Percentiles rank a stretch among this genome's conserved stretches.
phyloP scores from a whole-genome alignment of 2,329 filamentous ascomycete species.

The Diatrype stigma region DNA sequence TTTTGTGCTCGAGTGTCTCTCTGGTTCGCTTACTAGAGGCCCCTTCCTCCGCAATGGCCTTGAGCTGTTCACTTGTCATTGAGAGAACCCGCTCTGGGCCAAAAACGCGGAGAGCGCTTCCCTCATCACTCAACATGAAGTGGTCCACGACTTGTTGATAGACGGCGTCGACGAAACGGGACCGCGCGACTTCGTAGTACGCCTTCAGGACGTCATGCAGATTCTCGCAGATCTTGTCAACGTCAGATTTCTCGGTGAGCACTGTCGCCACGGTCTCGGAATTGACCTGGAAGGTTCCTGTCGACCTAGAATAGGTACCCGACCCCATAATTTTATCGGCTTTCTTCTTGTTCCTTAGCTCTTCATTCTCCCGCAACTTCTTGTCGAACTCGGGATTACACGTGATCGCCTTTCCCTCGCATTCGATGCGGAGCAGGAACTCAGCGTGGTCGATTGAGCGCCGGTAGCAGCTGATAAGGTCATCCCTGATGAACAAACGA shows the following conservation, averaged over 20 bases:
- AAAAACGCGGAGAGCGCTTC: conserved; percentile 41
- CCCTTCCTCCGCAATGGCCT: conserved; percentile 46
- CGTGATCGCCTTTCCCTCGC: conserved; percentile 41
- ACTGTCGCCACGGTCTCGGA: too few species aligned
- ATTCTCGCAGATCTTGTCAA: conserved; percentile 33
- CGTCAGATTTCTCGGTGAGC: too few species aligned
- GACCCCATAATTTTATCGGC: neutral
- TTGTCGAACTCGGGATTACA: conserved; percentile 48
- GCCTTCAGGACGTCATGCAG: conserved; percentile 45
- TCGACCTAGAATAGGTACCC: neutral
- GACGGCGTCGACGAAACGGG: conserved; percentile 49
- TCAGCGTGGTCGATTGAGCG: conserved; percentile 43
- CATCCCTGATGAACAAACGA: conserved; percentile 33
- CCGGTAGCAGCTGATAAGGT: conserved; percentile 41
- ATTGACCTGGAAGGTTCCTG: too few species aligned
- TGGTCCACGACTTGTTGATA: conserved; percentile 44
- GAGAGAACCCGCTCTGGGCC: conserved; percentile 38
- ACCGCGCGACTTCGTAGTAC: conserved; percentile 49
- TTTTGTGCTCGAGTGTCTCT: conserved; percentile 31
- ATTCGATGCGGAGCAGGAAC: conserved; percentile 51
- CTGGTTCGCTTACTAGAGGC: conserved; percentile 26
- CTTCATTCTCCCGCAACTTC: neutral
- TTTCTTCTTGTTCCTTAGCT: neutral
- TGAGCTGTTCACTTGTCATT: conserved; percentile 36
- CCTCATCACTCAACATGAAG: conserved; percentile 38